These are phyloP conservation scores for Simmondsia chinensis DNA, from an alignment of 148 eudicot species.

Conservation along the genomic window DNA sequence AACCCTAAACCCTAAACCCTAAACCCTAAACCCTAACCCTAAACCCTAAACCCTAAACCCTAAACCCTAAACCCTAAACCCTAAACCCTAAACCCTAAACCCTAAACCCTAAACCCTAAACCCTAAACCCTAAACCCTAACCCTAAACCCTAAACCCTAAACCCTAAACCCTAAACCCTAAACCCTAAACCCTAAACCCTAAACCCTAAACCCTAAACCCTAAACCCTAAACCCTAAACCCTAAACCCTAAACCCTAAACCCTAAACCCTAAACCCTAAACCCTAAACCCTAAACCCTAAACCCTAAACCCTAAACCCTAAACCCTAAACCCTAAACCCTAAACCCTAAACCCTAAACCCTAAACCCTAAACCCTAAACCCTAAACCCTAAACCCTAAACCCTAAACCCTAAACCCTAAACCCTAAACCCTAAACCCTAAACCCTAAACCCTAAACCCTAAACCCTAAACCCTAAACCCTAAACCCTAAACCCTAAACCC, in stretches of 20 bases:
- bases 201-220: not conserved
- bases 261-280: constrained; percentile 3
- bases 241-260: too few species aligned
- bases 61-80: not conserved
- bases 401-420: not conserved
- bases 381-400: not conserved
- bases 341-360: constrained; percentile 1
- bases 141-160: not conserved
- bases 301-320: constrained; percentile 3
- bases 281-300: constrained; percentile 3
- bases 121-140: not conserved
- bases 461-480: not conserved
- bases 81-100: not conserved
- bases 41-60: too few species aligned
- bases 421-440: not conserved
- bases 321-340: constrained; percentile 1
- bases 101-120: not conserved
- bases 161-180: not conserved
- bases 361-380: constrained; percentile 2
- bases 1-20: too few species aligned
- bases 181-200: not conserved
- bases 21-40: too few species aligned
- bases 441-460: constrained; percentile 2
- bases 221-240: not conserved
- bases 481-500: not conserved